phyloP scores from a whole-genome alignment of 1,284 basidiomycete genomes.

The Malassezia caprae region DNA sequence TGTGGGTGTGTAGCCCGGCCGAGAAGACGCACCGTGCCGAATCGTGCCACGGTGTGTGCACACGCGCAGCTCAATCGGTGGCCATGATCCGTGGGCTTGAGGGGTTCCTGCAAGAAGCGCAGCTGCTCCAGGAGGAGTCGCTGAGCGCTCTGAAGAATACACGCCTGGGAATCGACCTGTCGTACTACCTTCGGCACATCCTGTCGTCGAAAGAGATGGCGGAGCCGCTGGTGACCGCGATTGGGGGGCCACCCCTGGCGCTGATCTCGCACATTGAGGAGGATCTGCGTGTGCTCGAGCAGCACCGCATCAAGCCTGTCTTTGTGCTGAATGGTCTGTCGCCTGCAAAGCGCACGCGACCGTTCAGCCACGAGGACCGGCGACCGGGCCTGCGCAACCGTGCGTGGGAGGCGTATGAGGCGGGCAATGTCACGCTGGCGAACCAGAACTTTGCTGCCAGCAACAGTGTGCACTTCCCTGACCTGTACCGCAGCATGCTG shows the following conservation, averaged over 20 bases:
- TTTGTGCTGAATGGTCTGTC: slow-evolving; percentile 78
- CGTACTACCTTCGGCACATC: slow-evolving; percentile 73
- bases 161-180: slow-evolving; percentile 90
- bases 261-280: slow-evolving; percentile 63
- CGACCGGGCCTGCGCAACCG: slow-evolving; percentile 28
- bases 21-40: neutral
- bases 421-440: slow-evolving; percentile 62
- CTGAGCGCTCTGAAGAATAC: slow-evolving; percentile 78
- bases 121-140: slow-evolving; percentile 9
- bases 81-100: slow-evolving; percentile 18
- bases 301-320: slow-evolving; percentile 85
- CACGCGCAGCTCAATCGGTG: neutral
- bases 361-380: slow-evolving; percentile 42
- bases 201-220: slow-evolving; percentile 63
- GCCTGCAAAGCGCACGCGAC: slow-evolving; percentile 28
- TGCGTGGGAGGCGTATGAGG: slow-evolving; percentile 46
- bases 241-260: slow-evolving; percentile 74
- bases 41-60: neutral
- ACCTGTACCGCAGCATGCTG: slow-evolving; percentile 82
- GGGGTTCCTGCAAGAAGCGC: slow-evolving; percentile 11
- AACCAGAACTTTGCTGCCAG: slow-evolving; percentile 69
- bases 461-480: slow-evolving; percentile 56
- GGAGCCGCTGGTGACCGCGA: slow-evolving; percentile 84
- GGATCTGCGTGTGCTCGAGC: slow-evolving; percentile 81
- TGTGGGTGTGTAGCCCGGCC: slow-evolving; percentile 1